These are phyloP conservation scores for Fraxinus floribunda DNA, from an alignment of 305 asterid genomes.

Conservation along the genomic window DNA sequence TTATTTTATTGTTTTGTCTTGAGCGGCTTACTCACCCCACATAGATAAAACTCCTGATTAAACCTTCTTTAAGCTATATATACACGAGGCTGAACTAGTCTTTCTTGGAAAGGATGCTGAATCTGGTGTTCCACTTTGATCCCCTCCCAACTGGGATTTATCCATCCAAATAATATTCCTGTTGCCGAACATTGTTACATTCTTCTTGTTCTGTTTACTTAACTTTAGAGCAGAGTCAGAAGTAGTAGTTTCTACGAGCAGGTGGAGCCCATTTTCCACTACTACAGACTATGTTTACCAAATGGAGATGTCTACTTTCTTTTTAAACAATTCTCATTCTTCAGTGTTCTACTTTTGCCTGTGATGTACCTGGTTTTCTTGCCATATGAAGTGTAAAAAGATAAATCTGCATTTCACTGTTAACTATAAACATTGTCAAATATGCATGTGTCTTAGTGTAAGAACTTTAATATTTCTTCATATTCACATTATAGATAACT, in stretches of 20 bases:
- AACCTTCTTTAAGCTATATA: neutral
- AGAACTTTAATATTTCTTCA: slow-evolving; percentile 1
- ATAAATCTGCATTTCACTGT: neutral
- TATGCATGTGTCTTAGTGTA: neutral
- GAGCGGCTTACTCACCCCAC: neutral
- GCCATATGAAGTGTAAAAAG: neutral
- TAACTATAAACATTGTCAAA: neutral
- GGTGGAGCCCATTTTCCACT: neutral
- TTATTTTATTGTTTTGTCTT: neutral
- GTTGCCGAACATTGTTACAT: neutral
- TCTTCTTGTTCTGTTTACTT: neutral
- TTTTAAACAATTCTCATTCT: neutral
- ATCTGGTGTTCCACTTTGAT: neutral
- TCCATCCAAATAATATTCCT: neutral
- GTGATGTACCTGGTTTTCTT: slow-evolving; percentile 9
- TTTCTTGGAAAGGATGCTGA: neutral
- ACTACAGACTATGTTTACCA: neutral
- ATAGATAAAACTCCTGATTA: neutral
- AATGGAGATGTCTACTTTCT: neutral
- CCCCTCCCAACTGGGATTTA: neutral
- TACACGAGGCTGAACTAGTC: neutral
- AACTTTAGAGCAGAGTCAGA: neutral
- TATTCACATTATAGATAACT: slow-evolving; percentile 3
- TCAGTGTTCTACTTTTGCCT: neutral
- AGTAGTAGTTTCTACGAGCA: neutral